Evolutionary conservation across 169 alveolate genomes (phyloP).

Genomic region (Eimeria tenella): DNA sequence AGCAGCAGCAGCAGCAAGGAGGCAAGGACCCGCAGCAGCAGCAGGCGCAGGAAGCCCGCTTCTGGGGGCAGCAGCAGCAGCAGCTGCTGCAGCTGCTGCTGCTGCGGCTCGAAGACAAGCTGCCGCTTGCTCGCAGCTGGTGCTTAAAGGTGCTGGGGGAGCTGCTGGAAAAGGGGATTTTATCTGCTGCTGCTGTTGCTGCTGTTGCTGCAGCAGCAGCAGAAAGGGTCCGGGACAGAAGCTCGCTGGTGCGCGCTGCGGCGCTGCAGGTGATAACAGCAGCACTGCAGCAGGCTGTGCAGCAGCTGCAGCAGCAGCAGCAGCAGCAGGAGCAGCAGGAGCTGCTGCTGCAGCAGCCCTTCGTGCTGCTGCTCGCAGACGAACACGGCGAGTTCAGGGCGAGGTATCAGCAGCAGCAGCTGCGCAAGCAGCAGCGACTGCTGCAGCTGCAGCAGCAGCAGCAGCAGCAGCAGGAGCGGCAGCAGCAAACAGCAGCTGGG

Average conservation of each 20-base stretch:
- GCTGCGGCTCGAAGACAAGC: conserved; percentile 37
- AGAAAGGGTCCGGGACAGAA: conserved; percentile 19
- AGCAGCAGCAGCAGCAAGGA: neutral
- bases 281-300: conserved; percentile 37
- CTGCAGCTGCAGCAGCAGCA: conserved; percentile 2
- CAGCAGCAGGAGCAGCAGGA: neutral
- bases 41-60: conserved; percentile 9
- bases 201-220: conserved; percentile 13
- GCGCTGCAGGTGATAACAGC: conserved; percentile 41
- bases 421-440: conserved; percentile 1
- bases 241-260: conserved; percentile 64
- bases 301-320: conserved; percentile 43
- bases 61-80: conserved; percentile 44
- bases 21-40: conserved; percentile 14
- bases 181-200: conserved; percentile 23
- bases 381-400: neutral
- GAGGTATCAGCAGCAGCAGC: conserved; percentile 3
- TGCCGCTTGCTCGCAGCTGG: conserved; percentile 65
- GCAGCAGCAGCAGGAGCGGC: neutral
- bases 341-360: neutral
- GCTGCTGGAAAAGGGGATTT: conserved; percentile 16
- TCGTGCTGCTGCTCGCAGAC: conserved; percentile 11
- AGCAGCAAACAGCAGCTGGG: neutral
- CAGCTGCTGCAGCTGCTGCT: conserved; percentile 40
- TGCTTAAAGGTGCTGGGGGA: conserved; percentile 31